Base-by-base conservation (phyloP, 2,329 filamentous ascomycete genomes). In the Colletotrichum somersetense region DNA sequence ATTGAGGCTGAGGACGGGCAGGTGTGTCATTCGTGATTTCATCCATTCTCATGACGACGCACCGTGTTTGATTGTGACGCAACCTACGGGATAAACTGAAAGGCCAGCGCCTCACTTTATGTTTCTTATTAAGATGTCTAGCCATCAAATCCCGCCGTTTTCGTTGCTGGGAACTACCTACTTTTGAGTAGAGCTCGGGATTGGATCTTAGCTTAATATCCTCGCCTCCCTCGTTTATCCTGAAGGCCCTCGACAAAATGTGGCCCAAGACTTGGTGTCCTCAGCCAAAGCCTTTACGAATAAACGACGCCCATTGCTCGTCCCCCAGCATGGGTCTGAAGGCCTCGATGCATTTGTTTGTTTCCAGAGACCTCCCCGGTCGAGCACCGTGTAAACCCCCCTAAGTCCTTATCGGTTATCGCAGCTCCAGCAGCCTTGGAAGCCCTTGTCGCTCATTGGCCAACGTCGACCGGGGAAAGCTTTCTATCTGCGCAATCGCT, bases 361-460 rank as follows among this genome's bases (percentile, higher is more conserved):
- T 23, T 64, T 61, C n/a, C 66, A 58, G 69, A 40, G 8, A 67
- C 30, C n/a, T 52, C 30, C 23, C 12, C 42, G 5, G 1, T 40
- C 20, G 16, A 11, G 46, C 46, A 12, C 20, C n/a, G 1, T 3
- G 2, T 7, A 42, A 42, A 42, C 7, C 44, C 8, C 35, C 35
- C 40, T 61, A 72, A 20, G 6, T 23, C 23, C 66, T 63, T 72
- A 72, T 72, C 69, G 55, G 55, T 42, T 69, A 69, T 72, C 66
- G 57, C 16, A 72, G 59, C 59, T 61, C 66, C 66, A 61, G 23
- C 53, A n/a, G 35, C 5, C 16, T 3, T 18, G 18, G 1, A 3
- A 6, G 26, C 16, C 35, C 5, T 40, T 18, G 16, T 4, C 2
- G 14, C 18, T 72, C 53, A 73, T 73, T 72, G 68, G 72, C 23